Evolutionary conservation across 1,284 basidiomycete species (phyloP).

Genomic region (Pterula multifida): DNA sequence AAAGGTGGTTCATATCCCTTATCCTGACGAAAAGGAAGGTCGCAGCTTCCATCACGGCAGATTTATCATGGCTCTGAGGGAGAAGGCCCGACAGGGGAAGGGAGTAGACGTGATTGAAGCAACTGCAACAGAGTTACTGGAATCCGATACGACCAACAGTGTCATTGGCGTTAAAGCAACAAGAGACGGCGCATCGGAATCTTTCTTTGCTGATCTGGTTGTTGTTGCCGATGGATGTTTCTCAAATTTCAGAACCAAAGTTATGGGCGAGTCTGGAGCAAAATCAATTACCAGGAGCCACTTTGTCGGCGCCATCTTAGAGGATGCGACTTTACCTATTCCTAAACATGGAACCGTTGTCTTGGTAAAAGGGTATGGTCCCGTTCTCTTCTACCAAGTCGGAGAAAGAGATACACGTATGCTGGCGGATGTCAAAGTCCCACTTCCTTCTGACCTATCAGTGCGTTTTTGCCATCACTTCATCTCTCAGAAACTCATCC

Average conservation of each 20-base stretch:
- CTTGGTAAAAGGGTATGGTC: slow-evolving; percentile 61
- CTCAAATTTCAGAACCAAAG: slow-evolving; percentile 59
- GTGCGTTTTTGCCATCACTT: slow-evolving; percentile 23
- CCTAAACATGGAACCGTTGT: slow-evolving; percentile 84
- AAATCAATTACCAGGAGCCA: slow-evolving; percentile 56
- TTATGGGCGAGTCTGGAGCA: slow-evolving; percentile 36
- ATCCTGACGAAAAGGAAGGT: slow-evolving; percentile 64
- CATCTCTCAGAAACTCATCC: slow-evolving; percentile 3
- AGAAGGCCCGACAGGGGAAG: slow-evolving; percentile 44
- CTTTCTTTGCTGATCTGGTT: background rate
- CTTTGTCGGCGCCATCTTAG: slow-evolving; percentile 75
- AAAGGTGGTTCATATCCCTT: slow-evolving; percentile 75
- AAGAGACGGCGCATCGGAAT: slow-evolving; percentile 10
- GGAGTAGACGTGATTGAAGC: slow-evolving; percentile 75
- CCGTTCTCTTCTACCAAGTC: slow-evolving; percentile 89
- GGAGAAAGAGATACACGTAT: slow-evolving; percentile 75
- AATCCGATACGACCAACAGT: slow-evolving; percentile 40
- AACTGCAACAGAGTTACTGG: slow-evolving; percentile 67
- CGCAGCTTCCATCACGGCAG: slow-evolving; percentile 92
- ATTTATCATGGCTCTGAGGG: slow-evolving; percentile 75
- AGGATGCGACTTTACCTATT: slow-evolving; percentile 67
- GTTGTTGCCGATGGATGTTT: slow-evolving; percentile 81
- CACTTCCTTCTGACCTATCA: slow-evolving; percentile 76
- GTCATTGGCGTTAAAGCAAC: slow-evolving; percentile 56
- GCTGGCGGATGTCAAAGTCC: slow-evolving; percentile 84